phyloP scores from a whole-genome alignment of 2,329 filamentous ascomycete genomes.

The Periconia digitata region DNA sequence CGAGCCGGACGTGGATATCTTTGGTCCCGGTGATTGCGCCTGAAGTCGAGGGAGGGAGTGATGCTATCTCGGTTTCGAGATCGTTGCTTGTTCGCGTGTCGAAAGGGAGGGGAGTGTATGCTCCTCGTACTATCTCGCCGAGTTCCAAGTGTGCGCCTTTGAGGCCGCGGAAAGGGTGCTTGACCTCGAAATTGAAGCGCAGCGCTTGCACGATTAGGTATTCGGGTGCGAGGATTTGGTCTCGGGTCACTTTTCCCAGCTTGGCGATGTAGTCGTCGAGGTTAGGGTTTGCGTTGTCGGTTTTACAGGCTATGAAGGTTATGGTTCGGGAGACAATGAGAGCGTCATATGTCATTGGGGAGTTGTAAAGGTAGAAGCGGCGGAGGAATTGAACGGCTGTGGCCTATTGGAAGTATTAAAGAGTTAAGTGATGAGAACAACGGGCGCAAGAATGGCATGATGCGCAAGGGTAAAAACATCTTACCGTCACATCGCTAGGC shows the following conservation, averaged over 20 bases:
- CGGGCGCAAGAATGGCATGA: constrained; percentile 35
- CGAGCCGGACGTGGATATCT: constrained; percentile 50
- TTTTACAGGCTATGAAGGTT: constrained; percentile 91
- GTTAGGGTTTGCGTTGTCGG: constrained; percentile 78
- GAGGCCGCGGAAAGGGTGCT: constrained; percentile 84
- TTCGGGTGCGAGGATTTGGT: constrained; percentile 86
- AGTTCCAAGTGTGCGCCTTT: constrained; percentile 87
- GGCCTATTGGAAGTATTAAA: constrained; percentile 50
- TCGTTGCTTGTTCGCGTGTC: constrained; percentile 18
- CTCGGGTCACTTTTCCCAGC: constrained; percentile 62
- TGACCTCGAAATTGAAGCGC: constrained; percentile 89
- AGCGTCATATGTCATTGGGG: constrained; percentile 93
- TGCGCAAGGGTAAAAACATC: constrained; percentile 46
- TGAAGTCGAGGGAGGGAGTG: constrained; percentile 23
- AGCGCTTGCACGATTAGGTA: constrained; percentile 91
- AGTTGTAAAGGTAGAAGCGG: constrained; percentile 95
- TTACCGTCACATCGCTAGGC: constrained; percentile 63
- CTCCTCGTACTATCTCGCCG: constrained; percentile 64
- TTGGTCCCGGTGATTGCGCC: constrained; percentile 15
- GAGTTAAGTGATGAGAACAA: background rate
- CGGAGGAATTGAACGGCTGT: constrained; percentile 89
- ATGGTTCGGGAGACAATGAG: constrained; percentile 86
- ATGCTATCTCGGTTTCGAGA: constrained; percentile 30
- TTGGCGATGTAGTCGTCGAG: constrained; percentile 58
- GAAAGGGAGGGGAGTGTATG: constrained; percentile 45